Base-by-base conservation (phyloP, 2,329 filamentous ascomycete species). In the Colletotrichum karsti region DNA sequence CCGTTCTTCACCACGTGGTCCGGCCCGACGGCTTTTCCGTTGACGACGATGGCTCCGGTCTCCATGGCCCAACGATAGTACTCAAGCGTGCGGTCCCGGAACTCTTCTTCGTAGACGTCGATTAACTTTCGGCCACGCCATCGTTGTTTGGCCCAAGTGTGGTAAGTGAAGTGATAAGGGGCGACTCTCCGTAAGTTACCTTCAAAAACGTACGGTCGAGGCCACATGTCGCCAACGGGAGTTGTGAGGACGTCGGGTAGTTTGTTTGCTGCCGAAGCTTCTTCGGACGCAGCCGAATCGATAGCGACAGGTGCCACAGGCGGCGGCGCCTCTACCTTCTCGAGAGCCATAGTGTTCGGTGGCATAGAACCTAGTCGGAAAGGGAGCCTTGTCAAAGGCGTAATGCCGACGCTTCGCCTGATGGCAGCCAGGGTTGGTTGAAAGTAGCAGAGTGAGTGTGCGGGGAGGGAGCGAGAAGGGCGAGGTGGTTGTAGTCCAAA, bases 81-180 rank as follows among this genome's bases (percentile, higher is more conserved):
- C 74, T 93, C 92, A 33, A 90, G 78, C 0, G 94, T 90, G 18
- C 96, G 86, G 80, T 99, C 96, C 73, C 96, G 90, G 77, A 99
- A 99, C 79, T 99, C 96, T 76, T 91, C 91, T 48, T 91, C 87
- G 80, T 98, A 99, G 53, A 99, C 93, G 53, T 98, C 94, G 57
- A 97, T 84, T 51, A 99, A 83, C 68, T 88, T 87, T 39, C 93
- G 87, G 33, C 91, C 93, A 61, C 95, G 88, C 96, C 96, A 99
- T 79, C 96, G 87, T 81, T 97, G 88, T 81, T 98, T 99, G 84
- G 93, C 96, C 82, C 90, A 94, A 0, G 95, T 98, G 77, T 97
- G 97, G 84, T 98, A 98, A 3, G 95, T 98, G 79, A 87, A 98
- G 77, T 96, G 90, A 77, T 99, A 98, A 4, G 95, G 95, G 46